Conservation (phyloP, 2,329 filamentous ascomycete species). For the Diaporthe vexans region DNA sequence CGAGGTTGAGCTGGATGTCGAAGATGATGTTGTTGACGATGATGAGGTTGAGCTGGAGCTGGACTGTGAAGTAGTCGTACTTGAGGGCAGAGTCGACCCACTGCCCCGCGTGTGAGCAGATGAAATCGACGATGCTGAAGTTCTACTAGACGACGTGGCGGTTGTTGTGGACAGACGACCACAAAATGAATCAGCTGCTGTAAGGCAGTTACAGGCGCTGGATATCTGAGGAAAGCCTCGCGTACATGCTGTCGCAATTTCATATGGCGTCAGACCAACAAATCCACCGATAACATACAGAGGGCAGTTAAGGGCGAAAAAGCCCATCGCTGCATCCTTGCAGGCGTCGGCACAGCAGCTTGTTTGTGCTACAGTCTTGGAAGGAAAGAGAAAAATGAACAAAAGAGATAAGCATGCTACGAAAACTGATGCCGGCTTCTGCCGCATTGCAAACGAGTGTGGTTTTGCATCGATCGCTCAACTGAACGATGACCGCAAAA, state of each 20-base stretch:
- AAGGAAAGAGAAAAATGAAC: neutral
- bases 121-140: neutral
- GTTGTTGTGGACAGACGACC: neutral
- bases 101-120: neutral
- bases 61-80: neutral
- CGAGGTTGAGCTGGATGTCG: too few relatives aligned
- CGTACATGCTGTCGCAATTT: neutral
- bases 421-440: neutral
- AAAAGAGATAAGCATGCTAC: neutral
- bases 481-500: too few relatives aligned
- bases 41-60: neutral
- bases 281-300: neutral
- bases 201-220: conserved; percentile 17
- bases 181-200: neutral
- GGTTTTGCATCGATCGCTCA: too few relatives aligned
- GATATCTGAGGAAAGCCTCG: neutral
- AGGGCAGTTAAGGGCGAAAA: neutral
- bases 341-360: conserved; percentile 6
- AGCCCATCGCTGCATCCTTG: neutral
- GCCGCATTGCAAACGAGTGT: neutral
- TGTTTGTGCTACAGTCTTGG: neutral
- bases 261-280: neutral
- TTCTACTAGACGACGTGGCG: neutral
- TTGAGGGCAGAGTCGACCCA: neutral
- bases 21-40: neutral